Evolutionary conservation across 345 rosid species (phyloP).

Genomic region (Eucalyptus cladocalyx): DNA sequence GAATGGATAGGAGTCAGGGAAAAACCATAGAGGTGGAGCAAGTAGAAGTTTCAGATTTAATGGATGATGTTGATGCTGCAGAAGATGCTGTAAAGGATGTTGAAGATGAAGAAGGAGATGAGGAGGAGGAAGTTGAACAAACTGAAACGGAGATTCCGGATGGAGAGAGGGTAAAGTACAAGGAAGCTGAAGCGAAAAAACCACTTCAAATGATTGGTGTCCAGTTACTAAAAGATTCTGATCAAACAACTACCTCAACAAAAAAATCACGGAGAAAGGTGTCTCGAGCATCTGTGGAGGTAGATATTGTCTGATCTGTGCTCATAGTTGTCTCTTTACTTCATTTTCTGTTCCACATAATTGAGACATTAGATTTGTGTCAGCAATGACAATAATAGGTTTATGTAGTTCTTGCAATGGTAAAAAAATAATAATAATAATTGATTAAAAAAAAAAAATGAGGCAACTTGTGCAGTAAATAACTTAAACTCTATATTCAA

Average conservation of each 20-base stretch:
- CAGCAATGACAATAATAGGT: neutral
- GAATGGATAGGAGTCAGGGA: conserved; percentile 33
- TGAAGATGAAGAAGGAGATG: conserved; percentile 52
- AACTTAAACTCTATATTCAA: neutral
- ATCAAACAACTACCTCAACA: conserved; percentile 29
- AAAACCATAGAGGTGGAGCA: conserved; percentile 30
- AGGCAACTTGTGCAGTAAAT: neutral
- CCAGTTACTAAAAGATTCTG: conserved; percentile 81
- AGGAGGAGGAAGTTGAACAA: conserved; percentile 46
- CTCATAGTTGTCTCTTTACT: neutral
- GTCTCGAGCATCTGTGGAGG: conserved; percentile 59
- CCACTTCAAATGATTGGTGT: conserved; percentile 94
- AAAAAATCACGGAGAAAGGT: conserved; percentile 57
- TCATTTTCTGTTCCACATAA: neutral
- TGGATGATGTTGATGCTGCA: conserved; percentile 39
- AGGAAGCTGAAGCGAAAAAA: conserved; percentile 71
- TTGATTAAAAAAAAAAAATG: neutral
- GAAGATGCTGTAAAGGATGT: conserved; percentile 43
- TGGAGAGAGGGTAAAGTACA: conserved; percentile 52
- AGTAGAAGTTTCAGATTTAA: conserved; percentile 29
- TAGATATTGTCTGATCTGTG: neutral
- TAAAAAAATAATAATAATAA: neutral
- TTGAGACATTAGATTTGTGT: neutral
- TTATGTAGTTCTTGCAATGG: neutral
- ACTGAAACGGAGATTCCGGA: conserved; percentile 56